Base-by-base conservation (phyloP, 352 stramenopile species). In the Phytophthora fragariae region DNA sequence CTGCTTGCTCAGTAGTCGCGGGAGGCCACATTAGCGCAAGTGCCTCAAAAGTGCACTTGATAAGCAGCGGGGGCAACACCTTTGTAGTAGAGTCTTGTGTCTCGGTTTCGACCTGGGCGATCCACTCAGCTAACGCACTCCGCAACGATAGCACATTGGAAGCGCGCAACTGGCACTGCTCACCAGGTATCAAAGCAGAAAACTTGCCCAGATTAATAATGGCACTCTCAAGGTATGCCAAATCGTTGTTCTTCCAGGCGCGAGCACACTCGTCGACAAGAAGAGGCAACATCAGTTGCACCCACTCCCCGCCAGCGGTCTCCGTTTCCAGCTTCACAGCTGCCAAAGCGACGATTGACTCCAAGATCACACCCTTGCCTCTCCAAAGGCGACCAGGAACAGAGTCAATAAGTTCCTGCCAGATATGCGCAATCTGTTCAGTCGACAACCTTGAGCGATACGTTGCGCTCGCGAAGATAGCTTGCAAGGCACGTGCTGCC, bases 41-140 rank as follows among this genome's bases (percentile, higher is more conserved):
- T 1, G 86, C 81, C 54, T 95, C 89, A 17, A 95, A 89, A 29
- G 92, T 76, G 65, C 87, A 82, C 65, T 95, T 95, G 50, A 91
- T 70, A 35, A 95, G 70, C 46, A 95, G 75, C 14, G 88, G 88
- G 1, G 88, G 80, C 15, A 93, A 61, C 3, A 74, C 39, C 21
- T 53, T 69, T 21, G 19, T 21, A 14, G 41, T 55, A 33, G 57
- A 44, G 9, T 65, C 54, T 11, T 57, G 68, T 27, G 57, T 39
- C 1, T 80, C 66, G 4, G 59, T n/a, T 44, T 56, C 44, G 39
- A 65, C 37, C 3, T 56, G 46, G 14, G 24, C 71, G 57, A 90
- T 76, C 85, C 81, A 91, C 14, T 53, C 46, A 3, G 63, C 55
- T 31, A 94, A 78, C 15, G 70, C 73, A 12, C 19, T 58, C 12